phyloP scores from a whole-genome alignment of 805 yeast species.

The Teunomyces gatunensis region DNA sequence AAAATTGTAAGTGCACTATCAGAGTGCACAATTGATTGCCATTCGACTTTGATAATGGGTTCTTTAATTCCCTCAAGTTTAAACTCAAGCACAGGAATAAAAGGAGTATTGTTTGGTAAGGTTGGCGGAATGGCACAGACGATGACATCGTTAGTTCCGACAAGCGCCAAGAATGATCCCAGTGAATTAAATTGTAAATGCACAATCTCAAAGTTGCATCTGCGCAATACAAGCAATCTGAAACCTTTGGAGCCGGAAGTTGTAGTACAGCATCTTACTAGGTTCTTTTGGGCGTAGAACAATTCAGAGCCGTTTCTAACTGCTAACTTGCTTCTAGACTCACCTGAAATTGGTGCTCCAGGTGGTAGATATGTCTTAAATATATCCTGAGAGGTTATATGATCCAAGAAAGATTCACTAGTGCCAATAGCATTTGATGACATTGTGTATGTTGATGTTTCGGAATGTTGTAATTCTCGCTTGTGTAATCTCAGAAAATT shows the following conservation, averaged over 20 bases:
- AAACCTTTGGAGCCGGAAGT: conserved; percentile 19
- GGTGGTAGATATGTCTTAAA: conserved; percentile 4
- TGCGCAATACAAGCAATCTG: conserved; percentile 15
- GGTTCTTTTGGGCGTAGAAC: conserved; percentile 30
- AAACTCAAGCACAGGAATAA: conserved; percentile 6
- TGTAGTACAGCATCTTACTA: conserved; percentile 29
- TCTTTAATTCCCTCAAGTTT: conserved; percentile 14
- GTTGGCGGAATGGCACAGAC: conserved; percentile 30
- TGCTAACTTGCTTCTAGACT: conserved; percentile 4
- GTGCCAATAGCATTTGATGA: conserved; percentile 1
- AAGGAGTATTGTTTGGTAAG: conserved; percentile 1
- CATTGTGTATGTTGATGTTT: not conserved
- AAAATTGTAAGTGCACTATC: conserved; percentile 26
- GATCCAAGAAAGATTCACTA: conserved; percentile 7
- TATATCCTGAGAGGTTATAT: conserved; percentile 5
- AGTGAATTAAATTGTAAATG: conserved; percentile 36
- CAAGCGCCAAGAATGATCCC: conserved; percentile 43
- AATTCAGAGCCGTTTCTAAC: conserved; percentile 17
- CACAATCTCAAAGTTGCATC: conserved; percentile 27
- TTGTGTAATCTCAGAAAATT: not conserved
- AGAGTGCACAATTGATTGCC: conserved; percentile 22
- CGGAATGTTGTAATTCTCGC: not conserved
- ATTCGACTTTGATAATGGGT: conserved; percentile 19
- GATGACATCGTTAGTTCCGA: conserved; percentile 28
- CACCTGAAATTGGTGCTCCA: not conserved